Evolutionary conservation across 371 early-diverging fungal genomes (phyloP).

Genomic region (Rhizoclosmatium hyalinum): DNA sequence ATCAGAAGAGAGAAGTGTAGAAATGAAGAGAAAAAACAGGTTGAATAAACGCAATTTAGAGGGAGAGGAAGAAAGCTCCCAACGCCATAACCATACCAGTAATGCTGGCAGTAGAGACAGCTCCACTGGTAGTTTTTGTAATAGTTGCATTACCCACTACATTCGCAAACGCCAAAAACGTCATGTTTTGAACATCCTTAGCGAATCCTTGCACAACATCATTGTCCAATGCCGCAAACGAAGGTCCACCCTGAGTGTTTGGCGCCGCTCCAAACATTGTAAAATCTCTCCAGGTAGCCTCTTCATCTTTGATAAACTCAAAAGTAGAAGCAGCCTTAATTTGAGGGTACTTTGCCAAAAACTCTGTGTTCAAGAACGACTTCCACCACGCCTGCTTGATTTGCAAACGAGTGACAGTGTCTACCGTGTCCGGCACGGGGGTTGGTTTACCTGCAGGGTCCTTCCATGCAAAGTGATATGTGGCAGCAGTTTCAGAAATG

Average conservation of each 20-base stretch:
- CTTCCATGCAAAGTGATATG: conserved; percentile 32
- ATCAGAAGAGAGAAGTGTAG: too few species aligned
- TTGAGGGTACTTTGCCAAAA: conserved; percentile 39
- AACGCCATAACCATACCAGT: neutral
- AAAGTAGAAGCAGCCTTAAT: conserved; percentile 44
- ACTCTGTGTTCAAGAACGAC: conserved; percentile 40
- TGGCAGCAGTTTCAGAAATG: conserved; percentile 50
- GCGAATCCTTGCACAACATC: conserved; percentile 12
- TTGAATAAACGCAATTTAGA: neutral
- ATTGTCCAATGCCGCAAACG: neutral
- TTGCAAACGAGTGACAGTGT: conserved; percentile 27
- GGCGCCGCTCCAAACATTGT: conserved; percentile 38
- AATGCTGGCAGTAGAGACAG: neutral
- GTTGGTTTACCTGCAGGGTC: neutral
- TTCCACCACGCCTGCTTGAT: conserved; percentile 51
- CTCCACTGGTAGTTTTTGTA: neutral
- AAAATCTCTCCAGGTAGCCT: conserved; percentile 45
- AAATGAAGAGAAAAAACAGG: too few species aligned
- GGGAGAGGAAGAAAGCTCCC: neutral
- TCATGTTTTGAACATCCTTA: neutral
- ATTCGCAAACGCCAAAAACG: conserved; percentile 15
- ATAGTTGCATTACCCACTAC: neutral
- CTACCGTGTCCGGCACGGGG: neutral
- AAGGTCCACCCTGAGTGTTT: neutral
- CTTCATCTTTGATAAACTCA: conserved; percentile 48